A percentile compares a stretch with the other conserved stretches of the same genome.
Evolutionary conservation across 2,329 filamentous ascomycete species (phyloP).

Genomic region (Chaetomiaceae sp.): DNA sequence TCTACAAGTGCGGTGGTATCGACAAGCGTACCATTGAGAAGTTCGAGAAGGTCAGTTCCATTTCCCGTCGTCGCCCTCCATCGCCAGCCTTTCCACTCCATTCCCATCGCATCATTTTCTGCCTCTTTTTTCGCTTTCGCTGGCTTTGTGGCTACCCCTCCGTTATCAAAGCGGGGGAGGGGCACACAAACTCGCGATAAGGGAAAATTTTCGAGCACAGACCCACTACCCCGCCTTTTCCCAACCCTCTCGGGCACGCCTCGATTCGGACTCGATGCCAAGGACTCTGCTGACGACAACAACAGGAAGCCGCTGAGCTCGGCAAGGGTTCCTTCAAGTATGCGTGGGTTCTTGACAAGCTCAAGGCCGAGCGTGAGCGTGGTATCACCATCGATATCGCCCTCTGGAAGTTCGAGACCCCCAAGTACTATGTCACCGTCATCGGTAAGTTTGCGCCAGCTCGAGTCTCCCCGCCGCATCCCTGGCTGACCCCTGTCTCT

Average conservation of each 20-base stretch:
- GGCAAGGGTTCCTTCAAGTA: constrained; percentile 99
- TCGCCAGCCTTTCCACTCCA: background rate
- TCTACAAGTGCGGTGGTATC: constrained; percentile 99
- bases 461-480: background rate
- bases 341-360: constrained; percentile 99
- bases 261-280: constrained; percentile 6
- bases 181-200: constrained; percentile 24
- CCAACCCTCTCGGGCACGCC: background rate
- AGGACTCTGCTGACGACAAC: constrained; percentile 13
- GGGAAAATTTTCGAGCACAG: constrained; percentile 20
- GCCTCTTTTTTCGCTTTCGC: constrained; percentile 26
- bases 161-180: constrained; percentile 26
- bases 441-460: constrained; percentile 65
- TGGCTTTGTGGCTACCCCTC: constrained; percentile 27
- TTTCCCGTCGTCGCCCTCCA: constrained; percentile 17
- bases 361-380: constrained; percentile 99
- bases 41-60: constrained; percentile 93
- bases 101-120: constrained; percentile 16
- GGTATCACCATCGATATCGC: constrained; percentile 99
- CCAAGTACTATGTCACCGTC: constrained; percentile 96
- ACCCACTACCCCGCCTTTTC: constrained; percentile 21
- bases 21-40: constrained; percentile 99
- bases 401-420: constrained; percentile 99
- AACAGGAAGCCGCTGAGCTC: constrained; percentile 93
- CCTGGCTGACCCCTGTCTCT: constrained; percentile 22